Evolutionary conservation across 2,329 filamentous ascomycete genomes (phyloP).

Genomic region (Fonsecaea multimorphosa): DNA sequence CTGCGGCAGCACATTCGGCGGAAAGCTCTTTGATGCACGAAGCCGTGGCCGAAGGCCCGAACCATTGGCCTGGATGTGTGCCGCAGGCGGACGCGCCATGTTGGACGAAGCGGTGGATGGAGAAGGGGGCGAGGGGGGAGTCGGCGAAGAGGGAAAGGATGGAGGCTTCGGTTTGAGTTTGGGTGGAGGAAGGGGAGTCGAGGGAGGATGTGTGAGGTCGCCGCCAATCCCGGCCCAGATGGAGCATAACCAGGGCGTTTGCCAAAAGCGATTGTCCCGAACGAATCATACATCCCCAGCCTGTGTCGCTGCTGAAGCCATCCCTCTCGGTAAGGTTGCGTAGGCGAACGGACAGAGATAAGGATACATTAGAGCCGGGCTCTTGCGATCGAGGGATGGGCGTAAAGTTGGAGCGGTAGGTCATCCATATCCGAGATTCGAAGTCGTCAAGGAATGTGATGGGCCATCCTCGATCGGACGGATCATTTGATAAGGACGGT

Average conservation of each 20-base stretch:
- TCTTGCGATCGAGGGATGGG: conserved; percentile 80
- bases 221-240: conserved; percentile 70
- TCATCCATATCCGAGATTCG: conserved; percentile 93
- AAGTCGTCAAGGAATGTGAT: conserved; percentile 86
- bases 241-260: conserved; percentile 76
- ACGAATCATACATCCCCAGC: conserved; percentile 99
- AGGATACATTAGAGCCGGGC: conserved; percentile 69
- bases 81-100: conserved; percentile 86
- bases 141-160: conserved; percentile 87
- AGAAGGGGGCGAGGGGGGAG: conserved; percentile 83
- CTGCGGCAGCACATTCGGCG: conserved; percentile 65
- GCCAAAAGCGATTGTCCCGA: conserved; percentile 93
- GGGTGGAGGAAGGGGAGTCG: conserved; percentile 7
- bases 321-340: conserved; percentile 79
- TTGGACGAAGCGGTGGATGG: conserved; percentile 90
- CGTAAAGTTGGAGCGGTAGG: conserved; percentile 86
- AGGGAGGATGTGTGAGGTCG: conserved; percentile 52
- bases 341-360: conserved; percentile 84
- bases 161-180: conserved; percentile 41
- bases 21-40: conserved; percentile 86
- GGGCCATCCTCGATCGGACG: conserved; percentile 71
- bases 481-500: conserved; percentile 38
- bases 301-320: conserved; percentile 90
- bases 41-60: conserved; percentile 95
- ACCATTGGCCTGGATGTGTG: conserved; percentile 97